A percentile compares a stretch with the other conserved stretches of the same genome.
Evolutionary conservation across 768 basidiomycete species (phyloP).

Genomic region (Glaciozyma martinii): DNA sequence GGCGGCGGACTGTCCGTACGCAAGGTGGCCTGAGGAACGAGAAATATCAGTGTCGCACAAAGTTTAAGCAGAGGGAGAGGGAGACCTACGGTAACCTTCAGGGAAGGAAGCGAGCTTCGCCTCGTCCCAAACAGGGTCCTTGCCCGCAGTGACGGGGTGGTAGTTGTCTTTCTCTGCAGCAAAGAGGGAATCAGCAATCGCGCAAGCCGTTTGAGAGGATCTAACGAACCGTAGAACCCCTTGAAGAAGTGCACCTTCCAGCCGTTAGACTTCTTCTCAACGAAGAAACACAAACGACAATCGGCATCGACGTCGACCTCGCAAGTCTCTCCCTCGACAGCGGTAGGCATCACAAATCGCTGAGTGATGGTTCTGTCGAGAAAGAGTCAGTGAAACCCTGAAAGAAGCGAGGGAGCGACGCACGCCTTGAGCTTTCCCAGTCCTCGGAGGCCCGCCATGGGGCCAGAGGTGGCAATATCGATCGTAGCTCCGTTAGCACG

Average conservation of each 20-base stretch:
- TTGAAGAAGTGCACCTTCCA: constrained; percentile 37
- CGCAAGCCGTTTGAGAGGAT: too few species aligned
- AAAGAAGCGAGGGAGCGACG: not conserved
- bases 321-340: constrained; percentile 25
- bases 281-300: constrained; percentile 35
- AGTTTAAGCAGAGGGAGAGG: too few species aligned
- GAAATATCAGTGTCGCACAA: too few species aligned
- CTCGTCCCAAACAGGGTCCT: constrained; percentile 30
- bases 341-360: constrained; percentile 32
- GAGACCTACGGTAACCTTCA: constrained; percentile 25
- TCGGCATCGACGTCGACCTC: constrained; percentile 37
- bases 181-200: too few species aligned
- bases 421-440: constrained; percentile 35
- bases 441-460: constrained; percentile 23
- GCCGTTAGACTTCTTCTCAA: constrained; percentile 30
- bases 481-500: constrained; percentile 35
- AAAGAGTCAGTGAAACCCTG: too few species aligned
- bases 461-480: constrained; percentile 17
- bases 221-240: constrained; percentile 3
- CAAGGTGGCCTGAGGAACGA: constrained; percentile 16
- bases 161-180: constrained; percentile 13
- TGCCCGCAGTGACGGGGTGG: constrained; percentile 31
- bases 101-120: constrained; percentile 33
- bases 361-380: constrained; percentile 34
- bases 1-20: constrained; percentile 26